Conservation (phyloP, 1,139 yeast genomes). For the Fermentozyma sake region DNA sequence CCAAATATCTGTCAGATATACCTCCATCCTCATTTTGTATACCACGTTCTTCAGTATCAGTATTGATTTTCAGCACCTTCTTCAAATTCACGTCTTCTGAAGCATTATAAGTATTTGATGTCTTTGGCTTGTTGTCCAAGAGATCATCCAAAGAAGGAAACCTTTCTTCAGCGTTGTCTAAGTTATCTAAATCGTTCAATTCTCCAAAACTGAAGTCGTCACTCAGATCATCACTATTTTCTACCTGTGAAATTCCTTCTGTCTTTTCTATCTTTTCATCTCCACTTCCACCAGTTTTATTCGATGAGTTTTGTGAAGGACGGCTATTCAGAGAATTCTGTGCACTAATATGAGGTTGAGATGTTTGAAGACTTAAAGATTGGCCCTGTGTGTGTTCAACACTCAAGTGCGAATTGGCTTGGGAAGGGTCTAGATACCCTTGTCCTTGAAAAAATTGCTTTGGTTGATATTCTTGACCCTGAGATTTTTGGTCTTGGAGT, state of each 20-base stretch:
- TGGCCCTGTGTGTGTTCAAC: too few relatives aligned
- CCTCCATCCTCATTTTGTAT: too few relatives aligned
- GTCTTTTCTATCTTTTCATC: too few relatives aligned
- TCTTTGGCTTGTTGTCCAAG: slow-evolving; percentile 9
- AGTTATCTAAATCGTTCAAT: slow-evolving; percentile 26
- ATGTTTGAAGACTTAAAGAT: slow-evolving; percentile 3
- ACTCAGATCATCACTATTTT: slow-evolving; percentile 1
- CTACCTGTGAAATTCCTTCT: slow-evolving; percentile 3
- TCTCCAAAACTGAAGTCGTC: slow-evolving; percentile 21
- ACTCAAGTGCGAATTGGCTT: slow-evolving; percentile 2
- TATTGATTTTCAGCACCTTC: too few relatives aligned
- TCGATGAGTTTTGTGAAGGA: slow-evolving; percentile 2
- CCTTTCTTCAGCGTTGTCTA: slow-evolving; percentile 41
- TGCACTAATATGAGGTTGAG: slow-evolving; percentile 2
- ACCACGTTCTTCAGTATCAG: too few relatives aligned
- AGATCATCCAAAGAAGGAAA: slow-evolving; percentile 41
- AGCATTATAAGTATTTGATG: too few relatives aligned
- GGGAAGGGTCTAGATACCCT: slow-evolving; percentile 1
- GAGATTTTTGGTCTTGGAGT: slow-evolving; percentile 7
- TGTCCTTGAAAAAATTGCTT: slow-evolving; percentile 6
- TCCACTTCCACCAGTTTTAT: slow-evolving; percentile 1
- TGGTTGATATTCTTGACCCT: slow-evolving; percentile 6
- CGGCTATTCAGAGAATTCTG: slow-evolving; percentile 1
- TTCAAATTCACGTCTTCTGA: too few relatives aligned
- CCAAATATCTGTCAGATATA: too few relatives aligned